Evolutionary conservation across 106 monocot genomes (phyloP).

Genomic region (Ottelia alismoides): DNA sequence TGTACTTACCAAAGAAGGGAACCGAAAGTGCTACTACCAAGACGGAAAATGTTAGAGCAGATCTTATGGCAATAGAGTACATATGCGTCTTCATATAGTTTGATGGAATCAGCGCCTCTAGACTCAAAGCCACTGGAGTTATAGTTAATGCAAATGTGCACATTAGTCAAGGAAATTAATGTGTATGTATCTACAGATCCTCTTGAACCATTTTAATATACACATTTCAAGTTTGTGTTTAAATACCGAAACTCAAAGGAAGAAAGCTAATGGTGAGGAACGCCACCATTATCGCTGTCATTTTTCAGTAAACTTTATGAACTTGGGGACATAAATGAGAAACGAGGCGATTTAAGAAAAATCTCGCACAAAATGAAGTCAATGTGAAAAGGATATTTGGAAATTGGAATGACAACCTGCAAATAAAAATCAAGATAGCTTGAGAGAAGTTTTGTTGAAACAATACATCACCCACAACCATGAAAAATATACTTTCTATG

Average conservation of each 20-base stretch:
- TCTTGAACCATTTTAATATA: no score
- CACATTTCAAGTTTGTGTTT: no score
- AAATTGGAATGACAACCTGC: constrained; percentile 95
- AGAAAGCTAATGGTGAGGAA: no score
- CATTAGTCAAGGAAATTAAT: constrained; percentile 46
- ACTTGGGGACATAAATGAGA: background rate
- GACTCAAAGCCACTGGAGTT: constrained; percentile 80
- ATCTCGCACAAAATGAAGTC: background rate
- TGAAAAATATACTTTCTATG: no score
- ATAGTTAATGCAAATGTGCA: constrained; percentile 70
- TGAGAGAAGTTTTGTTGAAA: no score
- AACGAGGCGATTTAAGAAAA: background rate
- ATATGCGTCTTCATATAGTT: constrained; percentile 38
- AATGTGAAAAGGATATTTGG: constrained; percentile 80
- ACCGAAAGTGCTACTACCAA: constrained; percentile 70
- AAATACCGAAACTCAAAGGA: no score
- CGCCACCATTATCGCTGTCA: no score
- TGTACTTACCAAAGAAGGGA: constrained; percentile 85
- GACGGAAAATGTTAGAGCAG: constrained; percentile 43
- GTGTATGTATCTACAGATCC: no score
- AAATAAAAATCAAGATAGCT: no score
- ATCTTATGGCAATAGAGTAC: constrained; percentile 60
- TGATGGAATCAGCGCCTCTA: constrained; percentile 85
- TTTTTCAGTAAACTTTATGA: background rate
- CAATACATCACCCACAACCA: no score